Conservation (phyloP, 176 grass and related monocot genomes). For the Miscanthus lutarioriparius region DNA sequence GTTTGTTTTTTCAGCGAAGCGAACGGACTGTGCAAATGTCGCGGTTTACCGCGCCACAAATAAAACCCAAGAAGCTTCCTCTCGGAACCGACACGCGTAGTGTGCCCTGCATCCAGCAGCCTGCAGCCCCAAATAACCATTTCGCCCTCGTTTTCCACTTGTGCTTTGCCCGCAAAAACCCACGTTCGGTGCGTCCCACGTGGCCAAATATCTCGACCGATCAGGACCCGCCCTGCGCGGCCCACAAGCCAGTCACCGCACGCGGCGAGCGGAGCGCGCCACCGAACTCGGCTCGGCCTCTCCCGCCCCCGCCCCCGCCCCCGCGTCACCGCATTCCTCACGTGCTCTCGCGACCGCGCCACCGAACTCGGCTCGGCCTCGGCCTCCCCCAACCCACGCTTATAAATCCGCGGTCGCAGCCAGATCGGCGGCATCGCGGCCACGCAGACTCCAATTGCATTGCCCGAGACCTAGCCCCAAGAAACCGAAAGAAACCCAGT, state of each 20-base stretch:
- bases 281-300: not conserved
- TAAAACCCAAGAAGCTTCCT: not conserved
- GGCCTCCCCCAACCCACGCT: not conserved
- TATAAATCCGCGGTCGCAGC: conserved; percentile 24
- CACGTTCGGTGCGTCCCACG: conserved; percentile 15
- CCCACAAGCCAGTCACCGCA: conserved; percentile 34
- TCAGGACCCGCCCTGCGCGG: not conserved
- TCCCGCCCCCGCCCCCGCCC: not conserved
- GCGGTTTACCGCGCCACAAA: not conserved
- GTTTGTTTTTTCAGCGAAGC: no score
- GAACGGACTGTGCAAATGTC: no score
- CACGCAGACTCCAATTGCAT: not conserved
- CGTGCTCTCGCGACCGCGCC: conserved; percentile 35
- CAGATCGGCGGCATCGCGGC: not conserved
- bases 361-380: not conserved
- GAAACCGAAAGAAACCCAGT: conserved; percentile 21
- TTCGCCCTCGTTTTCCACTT: conserved; percentile 34
- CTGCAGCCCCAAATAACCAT: not conserved
- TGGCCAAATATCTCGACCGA: conserved; percentile 2
- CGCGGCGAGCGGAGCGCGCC: not conserved
- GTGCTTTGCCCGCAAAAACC: not conserved
- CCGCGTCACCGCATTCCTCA: conserved; percentile 30
- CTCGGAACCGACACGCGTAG: not conserved
- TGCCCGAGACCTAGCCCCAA: not conserved
- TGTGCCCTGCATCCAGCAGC: not conserved